Evolutionary conservation across 2,329 filamentous ascomycete species (phyloP).

Genomic region (Colletotrichum tofieldiae): DNA sequence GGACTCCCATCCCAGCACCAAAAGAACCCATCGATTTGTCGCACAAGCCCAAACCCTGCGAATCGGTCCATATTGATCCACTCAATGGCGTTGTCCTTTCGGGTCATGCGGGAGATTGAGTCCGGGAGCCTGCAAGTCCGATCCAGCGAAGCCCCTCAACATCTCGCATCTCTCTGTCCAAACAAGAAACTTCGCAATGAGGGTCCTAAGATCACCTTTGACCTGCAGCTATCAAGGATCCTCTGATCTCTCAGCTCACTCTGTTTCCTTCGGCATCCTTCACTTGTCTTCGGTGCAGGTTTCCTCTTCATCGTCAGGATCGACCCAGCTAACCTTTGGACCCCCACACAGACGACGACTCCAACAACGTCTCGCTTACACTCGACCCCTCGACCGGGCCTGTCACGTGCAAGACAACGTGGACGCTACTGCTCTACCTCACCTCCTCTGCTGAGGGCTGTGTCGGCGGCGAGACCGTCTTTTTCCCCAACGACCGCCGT

Average conservation of each 20-base stretch:
- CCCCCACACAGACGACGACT: constrained; percentile 81
- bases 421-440: constrained; percentile 92
- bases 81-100: constrained; percentile 29
- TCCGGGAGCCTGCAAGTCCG: constrained; percentile 28
- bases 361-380: constrained; percentile 72
- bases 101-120: constrained; percentile 20
- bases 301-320: constrained; percentile 25
- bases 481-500: constrained; percentile 81
- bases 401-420: constrained; percentile 79
- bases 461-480: constrained; percentile 90
- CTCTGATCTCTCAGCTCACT: constrained; percentile 10
- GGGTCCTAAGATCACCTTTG: not conserved
- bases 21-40: constrained; percentile 22
- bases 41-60: constrained; percentile 32
- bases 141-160: constrained; percentile 30
- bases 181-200: constrained; percentile 18
- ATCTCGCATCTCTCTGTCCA: constrained; percentile 18
- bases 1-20: constrained; percentile 11
- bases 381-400: constrained; percentile 54
- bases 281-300: constrained; percentile 39
- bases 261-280: constrained; percentile 26
- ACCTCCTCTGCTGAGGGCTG: constrained; percentile 76
- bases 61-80: constrained; percentile 33
- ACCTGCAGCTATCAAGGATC: not conserved
- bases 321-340: constrained; percentile 26